Conservation (phyloP, 768 basidiomycete genomes). For the Lentinus tigrinus region DNA sequence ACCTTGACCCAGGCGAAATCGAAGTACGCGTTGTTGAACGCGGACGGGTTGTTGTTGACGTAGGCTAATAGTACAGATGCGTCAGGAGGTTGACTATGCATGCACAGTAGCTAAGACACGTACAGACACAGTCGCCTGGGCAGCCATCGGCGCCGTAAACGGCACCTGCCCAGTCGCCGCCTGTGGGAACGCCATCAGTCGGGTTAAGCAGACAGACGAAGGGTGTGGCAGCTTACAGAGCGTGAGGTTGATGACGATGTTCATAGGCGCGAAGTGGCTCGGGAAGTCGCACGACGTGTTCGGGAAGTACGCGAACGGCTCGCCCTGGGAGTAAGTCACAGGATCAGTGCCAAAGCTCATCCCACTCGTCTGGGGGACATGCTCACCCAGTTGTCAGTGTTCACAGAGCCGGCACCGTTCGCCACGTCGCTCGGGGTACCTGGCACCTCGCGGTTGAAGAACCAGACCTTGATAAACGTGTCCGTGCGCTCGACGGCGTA, state of each 20-base stretch:
- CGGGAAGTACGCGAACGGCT: slow-evolving; percentile 60
- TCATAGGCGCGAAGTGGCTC: slow-evolving; percentile 49
- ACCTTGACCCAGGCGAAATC: slow-evolving; percentile 42
- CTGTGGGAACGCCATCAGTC: slow-evolving; percentile 4
- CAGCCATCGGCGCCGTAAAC: slow-evolving; percentile 47
- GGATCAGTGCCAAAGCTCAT: not conserved
- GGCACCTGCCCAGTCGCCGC: slow-evolving; percentile 56
- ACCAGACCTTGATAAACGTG: slow-evolving; percentile 64
- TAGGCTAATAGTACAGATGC: slow-evolving; percentile 39
- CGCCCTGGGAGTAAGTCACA: slow-evolving; percentile 40
- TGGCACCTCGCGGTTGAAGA: slow-evolving; percentile 53
- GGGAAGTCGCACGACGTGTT: slow-evolving; percentile 52
- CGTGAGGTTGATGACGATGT: slow-evolving; percentile 66
- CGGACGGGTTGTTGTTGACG: slow-evolving; percentile 65
- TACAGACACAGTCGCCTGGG: slow-evolving; percentile 50
- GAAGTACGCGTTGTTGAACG: slow-evolving; percentile 70
- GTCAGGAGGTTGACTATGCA: not conserved
- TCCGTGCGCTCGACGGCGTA: slow-evolving; percentile 60
- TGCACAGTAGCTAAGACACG: slow-evolving; percentile 22
- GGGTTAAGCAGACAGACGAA: not conserved
- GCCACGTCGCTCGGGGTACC: slow-evolving; percentile 45
- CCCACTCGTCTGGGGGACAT: not conserved
- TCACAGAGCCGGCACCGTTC: slow-evolving; percentile 38
- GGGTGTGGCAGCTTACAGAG: slow-evolving; percentile 42
- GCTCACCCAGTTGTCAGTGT: slow-evolving; percentile 53